Base-by-base conservation (phyloP, 2,329 filamentous ascomycete species). In the Phialocephala subalpina region DNA sequence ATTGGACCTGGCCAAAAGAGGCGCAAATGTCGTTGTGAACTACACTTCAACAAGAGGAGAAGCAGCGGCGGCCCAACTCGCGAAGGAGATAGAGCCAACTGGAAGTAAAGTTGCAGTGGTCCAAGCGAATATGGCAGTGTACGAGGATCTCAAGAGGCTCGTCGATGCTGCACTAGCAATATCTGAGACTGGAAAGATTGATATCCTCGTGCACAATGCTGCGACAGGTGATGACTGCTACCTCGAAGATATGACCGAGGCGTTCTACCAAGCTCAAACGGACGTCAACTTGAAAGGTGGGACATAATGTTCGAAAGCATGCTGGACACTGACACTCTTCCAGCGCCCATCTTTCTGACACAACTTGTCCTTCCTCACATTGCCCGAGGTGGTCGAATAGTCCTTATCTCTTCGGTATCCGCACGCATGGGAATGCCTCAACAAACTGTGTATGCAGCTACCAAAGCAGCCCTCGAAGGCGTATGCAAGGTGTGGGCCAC, bases 381-480 rank as follows among this genome's bases (percentile, higher is more conserved):
- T 1, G 77, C 78, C 36, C 70, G 75, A 2, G 78, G 79, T 3
- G 76, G 75, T 4, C 81, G 86, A 8, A 85, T 90, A 66, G 83
- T 90, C 77, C 89, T 89, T 76, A 82, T 90, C 66, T 81, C 81
- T 16, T 87, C 84, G 1, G 80, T 90, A 1, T 86, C 81, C 11
- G 82, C 80, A 0, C 78, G 86, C 0, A 70, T 70, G 2, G 84
- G 82, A 0, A 83, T 85, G 65, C 74, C 79, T 1, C 73, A 77
- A 0, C 68, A 85, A 2, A 79, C 82, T 1, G 73, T 87, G 2
- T 90, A 90, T 74, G 81, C 81, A 56, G 82, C 84, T 0, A 84
- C 82, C 4, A 90, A 90, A 73, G 86, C 85, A 0, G 88, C 86
- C 6, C 74, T 90, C 18, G 67, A 65, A 35, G 67, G 60, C 3